Evolutionary conservation across 805 yeast species (phyloP), one percentile per base, ranked within the genome.

Genomic region (Kurtzmaniella cleridarum): DNA sequence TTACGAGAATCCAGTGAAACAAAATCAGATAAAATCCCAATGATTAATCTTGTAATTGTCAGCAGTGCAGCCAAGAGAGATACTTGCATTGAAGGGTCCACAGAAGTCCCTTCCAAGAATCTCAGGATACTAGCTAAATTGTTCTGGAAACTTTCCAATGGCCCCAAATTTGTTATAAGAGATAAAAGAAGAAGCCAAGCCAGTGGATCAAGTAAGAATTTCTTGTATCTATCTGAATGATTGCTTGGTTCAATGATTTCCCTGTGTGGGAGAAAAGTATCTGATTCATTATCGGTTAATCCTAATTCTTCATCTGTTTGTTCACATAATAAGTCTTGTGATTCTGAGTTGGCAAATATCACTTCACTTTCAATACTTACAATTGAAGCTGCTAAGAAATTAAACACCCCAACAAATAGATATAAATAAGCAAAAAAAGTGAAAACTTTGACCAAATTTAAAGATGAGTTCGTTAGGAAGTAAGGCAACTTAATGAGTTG

Each of bases 111-210:
- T 9, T 37, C 36, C 3, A 68, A 56, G 28, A 75, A 59, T 30
- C 63, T 59, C n/a, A 82, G 62, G 10, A 90, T 64, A 6, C 89
- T 81, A 1, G 91, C 93, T 72, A 90, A 73, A 54, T 89, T 86
- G 40, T 88, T 84, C 45, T 86, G 78, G 57, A 77, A 88, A 71
- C 87, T 78, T 51, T 90, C 98, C 41, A 86, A 64, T 0, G 96
- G 91, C 0, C 98, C 98, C 20, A 86, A 61, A 27, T 81, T 72
- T 34, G 87, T 60, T 20, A 89, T 66, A 38, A 89, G 70, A 9
- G 88, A 73, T 2, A 73, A 42, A 18, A 84, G 66, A n/a, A 87
- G 60, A 2, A 82, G 42, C 69, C 86, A 81, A 34, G 87, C 76
- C 1, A 82, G 70, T 16, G 68, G 67, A 49, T 83, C 88, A 24